Conservation (phyloP, 2,329 filamentous ascomycete species). For the Cylindrodendrum hubeiense region DNA sequence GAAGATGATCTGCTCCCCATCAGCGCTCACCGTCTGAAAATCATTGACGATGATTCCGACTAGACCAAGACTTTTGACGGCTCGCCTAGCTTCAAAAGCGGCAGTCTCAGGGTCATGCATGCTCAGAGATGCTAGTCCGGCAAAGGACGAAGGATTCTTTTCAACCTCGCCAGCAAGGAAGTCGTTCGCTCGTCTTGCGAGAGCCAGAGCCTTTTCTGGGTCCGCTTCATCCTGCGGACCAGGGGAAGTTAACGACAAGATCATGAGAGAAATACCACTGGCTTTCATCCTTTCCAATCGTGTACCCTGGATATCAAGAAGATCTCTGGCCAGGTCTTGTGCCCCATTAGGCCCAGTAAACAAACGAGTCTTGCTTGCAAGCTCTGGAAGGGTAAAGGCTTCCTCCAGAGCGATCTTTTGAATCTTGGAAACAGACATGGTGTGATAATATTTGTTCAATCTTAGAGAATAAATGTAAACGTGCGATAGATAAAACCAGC, state of each 20-base stretch:
- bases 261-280: background rate
- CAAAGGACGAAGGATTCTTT: background rate
- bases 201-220: background rate
- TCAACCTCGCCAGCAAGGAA: background rate
- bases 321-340: background rate
- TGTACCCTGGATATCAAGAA: background rate
- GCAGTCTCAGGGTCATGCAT: background rate
- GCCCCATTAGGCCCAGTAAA: background rate
- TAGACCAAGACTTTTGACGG: background rate
- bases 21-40: background rate
- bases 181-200: background rate
- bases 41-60: background rate
- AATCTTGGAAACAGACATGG: background rate
- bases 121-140: slow-evolving; percentile 1
- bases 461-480: background rate
- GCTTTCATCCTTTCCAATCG: background rate
- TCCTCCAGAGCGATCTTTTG: background rate
- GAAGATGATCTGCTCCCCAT: background rate
- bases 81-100: background rate
- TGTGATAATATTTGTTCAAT: background rate
- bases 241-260: background rate
- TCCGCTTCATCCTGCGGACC: background rate
- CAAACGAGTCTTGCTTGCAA: background rate
- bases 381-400: background rate
- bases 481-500: no score